Evolutionary conservation across 1,284 basidiomycete genomes (phyloP), one percentile per base, ranked within the genome.

Genomic region (Ceratobasidium sp.): DNA sequence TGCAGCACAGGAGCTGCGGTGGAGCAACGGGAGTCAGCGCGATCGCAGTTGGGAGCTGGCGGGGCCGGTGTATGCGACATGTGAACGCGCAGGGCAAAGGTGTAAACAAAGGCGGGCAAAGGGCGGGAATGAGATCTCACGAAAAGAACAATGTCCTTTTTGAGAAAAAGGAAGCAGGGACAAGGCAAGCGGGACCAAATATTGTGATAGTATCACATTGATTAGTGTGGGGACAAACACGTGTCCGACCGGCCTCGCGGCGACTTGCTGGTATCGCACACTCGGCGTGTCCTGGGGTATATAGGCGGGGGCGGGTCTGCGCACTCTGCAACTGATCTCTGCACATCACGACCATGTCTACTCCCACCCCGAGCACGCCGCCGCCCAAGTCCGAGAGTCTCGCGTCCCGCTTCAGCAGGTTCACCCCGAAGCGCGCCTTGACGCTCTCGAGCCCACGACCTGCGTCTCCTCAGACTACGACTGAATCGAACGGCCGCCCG

Each of bases 291-390:
- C 23, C 64, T 51, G 64, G 64, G 28, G 45, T 49, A 49, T 49
- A 65, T 65, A 65, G 47, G 42, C 45, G 45, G 26, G 33, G 45
- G 45, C 45, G 26, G 45, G 45, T 28, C 23, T n/a, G 8, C 26
- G 17, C 23, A 35, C 58, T 20, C 58, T 2, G 28, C 56, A 47
- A 61, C 37, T 65, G 56, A 60, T 60, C 69, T 49, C 68, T 73
- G 68, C 39, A 60, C 54, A 73, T 73, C 54, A 73, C 68, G 54
- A 4, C 54, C 54, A 73, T 73, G 69, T 73, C 69, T 47, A 17
- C 56, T 4, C 69, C 56, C n/a, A n/a, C n/a, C n/a, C n/a, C n/a
- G 28, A 28, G 39, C 20, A 71, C 68, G 2, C 64, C 65, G 15
- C 64, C 64, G 26, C n/a, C 33, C 13, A n/a, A 28, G 31, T n/a